phyloP scores from a whole-genome alignment of 1,139 yeast species.

The Scheffersomyces illinoinensis region DNA sequence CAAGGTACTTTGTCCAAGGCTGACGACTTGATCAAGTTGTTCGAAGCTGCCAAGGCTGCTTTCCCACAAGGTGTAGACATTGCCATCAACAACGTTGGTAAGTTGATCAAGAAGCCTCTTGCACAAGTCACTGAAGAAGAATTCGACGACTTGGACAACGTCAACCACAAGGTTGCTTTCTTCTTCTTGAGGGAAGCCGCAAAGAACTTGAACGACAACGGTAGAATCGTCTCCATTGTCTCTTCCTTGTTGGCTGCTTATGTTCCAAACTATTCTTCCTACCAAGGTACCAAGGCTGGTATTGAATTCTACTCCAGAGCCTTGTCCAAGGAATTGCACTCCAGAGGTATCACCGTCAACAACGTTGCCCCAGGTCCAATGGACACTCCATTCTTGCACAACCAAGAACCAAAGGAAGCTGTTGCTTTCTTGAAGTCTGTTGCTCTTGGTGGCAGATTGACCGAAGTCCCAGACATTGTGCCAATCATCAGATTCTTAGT shows the following conservation, averaged over 20 bases:
- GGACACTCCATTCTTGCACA: constrained; percentile 70
- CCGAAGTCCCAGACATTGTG: constrained; percentile 60
- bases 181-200: constrained; percentile 62
- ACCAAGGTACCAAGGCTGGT: constrained; percentile 63
- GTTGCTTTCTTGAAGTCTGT: constrained; percentile 56
- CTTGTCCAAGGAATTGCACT: constrained; percentile 56
- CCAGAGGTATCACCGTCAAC: constrained; percentile 52
- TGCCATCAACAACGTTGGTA: constrained; percentile 68
- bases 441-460: constrained; percentile 50
- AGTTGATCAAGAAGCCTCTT: constrained; percentile 62
- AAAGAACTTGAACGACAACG: constrained; percentile 48
- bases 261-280: constrained; percentile 55
- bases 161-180: constrained; percentile 62
- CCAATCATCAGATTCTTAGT: constrained; percentile 62
- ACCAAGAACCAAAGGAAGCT: constrained; percentile 55
- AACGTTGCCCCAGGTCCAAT: constrained; percentile 71
- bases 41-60: constrained; percentile 42
- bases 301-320: constrained; percentile 60
- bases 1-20: constrained; percentile 50
- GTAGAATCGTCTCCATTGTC: constrained; percentile 56
- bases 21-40: constrained; percentile 42
- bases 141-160: constrained; percentile 51
- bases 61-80: constrained; percentile 54
- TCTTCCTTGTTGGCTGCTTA: constrained; percentile 69
- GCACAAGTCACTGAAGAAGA: constrained; percentile 51